Evolutionary conservation across 2,329 filamentous ascomycete genomes (phyloP).

Genomic region (Cladosporium colombiae): DNA sequence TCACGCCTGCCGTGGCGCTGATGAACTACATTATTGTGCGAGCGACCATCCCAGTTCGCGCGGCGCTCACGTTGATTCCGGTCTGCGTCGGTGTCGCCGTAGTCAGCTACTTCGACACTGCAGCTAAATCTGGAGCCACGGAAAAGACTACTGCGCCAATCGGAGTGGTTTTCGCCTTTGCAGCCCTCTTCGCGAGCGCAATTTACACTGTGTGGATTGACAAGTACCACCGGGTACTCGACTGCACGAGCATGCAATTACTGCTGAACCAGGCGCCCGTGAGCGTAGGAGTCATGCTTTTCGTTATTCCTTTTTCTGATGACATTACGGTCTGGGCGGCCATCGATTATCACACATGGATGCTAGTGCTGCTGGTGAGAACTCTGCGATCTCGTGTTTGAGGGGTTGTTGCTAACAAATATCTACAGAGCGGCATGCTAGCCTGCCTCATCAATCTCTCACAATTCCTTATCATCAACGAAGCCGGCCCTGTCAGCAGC

Average conservation of each 20-base stretch:
- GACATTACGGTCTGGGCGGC: slow-evolving; percentile 59
- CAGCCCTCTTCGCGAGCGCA: slow-evolving; percentile 64
- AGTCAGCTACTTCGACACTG: slow-evolving; percentile 69
- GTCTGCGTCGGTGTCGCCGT: slow-evolving; percentile 66
- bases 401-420: slow-evolving; percentile 9
- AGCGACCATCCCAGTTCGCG: slow-evolving; percentile 56
- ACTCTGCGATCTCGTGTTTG: background rate
- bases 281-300: slow-evolving; percentile 63
- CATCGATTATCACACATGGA: slow-evolving; percentile 43
- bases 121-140: slow-evolving; percentile 40
- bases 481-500: slow-evolving; percentile 36
- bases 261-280: slow-evolving; percentile 68
- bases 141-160: slow-evolving; percentile 57
- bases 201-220: slow-evolving; percentile 71
- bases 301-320: slow-evolving; percentile 67
- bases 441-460: slow-evolving; percentile 62
- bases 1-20: slow-evolving; percentile 65
- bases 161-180: slow-evolving; percentile 65
- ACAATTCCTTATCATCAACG: slow-evolving; percentile 39
- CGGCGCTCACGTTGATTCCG: slow-evolving; percentile 57
- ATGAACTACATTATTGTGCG: slow-evolving; percentile 66
- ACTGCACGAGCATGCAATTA: slow-evolving; percentile 69
- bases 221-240: slow-evolving; percentile 64
- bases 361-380: slow-evolving; percentile 59
- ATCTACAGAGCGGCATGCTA: slow-evolving; percentile 59